Conservation (phyloP, 176 grass and related monocot genomes). For the Eleusine indica region DNA sequence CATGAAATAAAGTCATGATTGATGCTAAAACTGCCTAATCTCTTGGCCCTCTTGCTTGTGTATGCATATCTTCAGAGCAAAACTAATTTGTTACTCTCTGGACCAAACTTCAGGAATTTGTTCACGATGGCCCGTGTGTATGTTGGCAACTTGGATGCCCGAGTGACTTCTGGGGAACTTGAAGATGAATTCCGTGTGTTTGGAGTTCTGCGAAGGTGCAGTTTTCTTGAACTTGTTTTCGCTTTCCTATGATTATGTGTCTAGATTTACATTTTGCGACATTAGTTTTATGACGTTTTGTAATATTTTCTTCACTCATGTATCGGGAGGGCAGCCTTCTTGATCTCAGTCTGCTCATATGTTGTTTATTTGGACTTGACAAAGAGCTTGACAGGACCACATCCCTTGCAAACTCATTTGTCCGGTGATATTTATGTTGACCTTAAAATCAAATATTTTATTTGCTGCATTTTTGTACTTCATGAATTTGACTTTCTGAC, state of each 20-base stretch:
- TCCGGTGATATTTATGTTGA: background rate
- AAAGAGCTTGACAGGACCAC: background rate
- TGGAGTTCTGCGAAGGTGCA: conserved; percentile 86
- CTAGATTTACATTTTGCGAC: background rate
- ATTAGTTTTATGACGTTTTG: background rate
- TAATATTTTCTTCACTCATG: background rate
- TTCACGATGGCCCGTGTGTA: conserved; percentile 82
- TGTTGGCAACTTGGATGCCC: conserved; percentile 84
- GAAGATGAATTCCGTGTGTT: conserved; percentile 86
- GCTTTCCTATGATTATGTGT: background rate
- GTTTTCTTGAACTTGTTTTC: background rate
- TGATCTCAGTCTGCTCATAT: background rate
- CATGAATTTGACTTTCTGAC: background rate
- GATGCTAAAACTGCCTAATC: background rate
- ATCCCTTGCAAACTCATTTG: background rate
- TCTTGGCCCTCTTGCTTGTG: background rate
- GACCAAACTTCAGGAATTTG: conserved; percentile 33
- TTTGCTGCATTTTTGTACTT: background rate
- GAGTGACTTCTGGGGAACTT: conserved; percentile 73
- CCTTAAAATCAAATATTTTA: background rate
- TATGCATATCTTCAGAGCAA: background rate
- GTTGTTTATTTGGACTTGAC: background rate
- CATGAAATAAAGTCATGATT: background rate
- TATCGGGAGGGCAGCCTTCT: background rate
- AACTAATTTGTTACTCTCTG: background rate